Evolutionary conservation across 2,329 filamentous ascomycete species (phyloP), one percentile per base, ranked within the genome.

Genomic region (Grosmannia huntii): DNA sequence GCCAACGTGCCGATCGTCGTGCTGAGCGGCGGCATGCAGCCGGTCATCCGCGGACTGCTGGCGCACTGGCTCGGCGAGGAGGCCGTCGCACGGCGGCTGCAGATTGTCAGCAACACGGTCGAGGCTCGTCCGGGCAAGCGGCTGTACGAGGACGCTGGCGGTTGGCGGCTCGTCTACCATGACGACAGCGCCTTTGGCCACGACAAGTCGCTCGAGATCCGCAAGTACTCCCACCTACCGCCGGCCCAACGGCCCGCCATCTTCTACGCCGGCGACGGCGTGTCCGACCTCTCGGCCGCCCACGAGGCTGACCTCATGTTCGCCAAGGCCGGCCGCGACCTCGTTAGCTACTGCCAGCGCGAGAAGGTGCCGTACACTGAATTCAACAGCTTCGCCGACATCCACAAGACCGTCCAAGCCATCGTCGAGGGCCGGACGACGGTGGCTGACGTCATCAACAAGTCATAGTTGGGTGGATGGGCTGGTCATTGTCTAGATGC

Each of bases 201-300:
- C 69, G 92, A 99, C 78, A 99, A 99, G 81, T 91, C 86, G 28
- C 77, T 92, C 57, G 89, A 94, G 69, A 90, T 99, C 66, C 84
- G 89, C 63, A 90, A 90, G 56, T 97, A 97, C 73, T 85, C 86
- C 2, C 77, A 83, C 28, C 77, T 95, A 50, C 84, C 89, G 0
- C 76, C 76, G 70, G 64, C 76, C 36, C 73, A 87, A 66, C 80
- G 90, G 49, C 94, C 94, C 2, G 85, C 83, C 46, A 82, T 97
- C 74, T 90, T 97, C 71, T 99, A 99, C 67, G 92, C 94, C 36
- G 94, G 94, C 60, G 92, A 97, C 66, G 92, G 92, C 54, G 90
- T 96, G 5, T 95, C 89, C 3, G 92, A 97, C 69, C 77, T 97
- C 56, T 95, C 89, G 28, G 94, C 92, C 10, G 92, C 94, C 3